Conservation (phyloP, 106 monocot genomes). For the Agapanthus africanus region DNA sequence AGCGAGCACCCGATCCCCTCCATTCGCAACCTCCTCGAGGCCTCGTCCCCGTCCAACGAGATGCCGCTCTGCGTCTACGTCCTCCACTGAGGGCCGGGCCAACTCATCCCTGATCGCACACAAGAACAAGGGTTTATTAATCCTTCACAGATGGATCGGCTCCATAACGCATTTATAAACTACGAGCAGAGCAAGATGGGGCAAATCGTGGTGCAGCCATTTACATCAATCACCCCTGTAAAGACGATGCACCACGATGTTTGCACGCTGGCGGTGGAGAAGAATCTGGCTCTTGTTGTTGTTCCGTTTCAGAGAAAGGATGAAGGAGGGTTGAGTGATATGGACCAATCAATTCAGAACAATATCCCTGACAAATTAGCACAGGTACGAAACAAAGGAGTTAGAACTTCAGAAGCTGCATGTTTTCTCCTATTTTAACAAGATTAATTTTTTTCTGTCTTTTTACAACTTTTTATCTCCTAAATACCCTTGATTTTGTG, state of each 20-base stretch:
- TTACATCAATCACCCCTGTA: conserved; percentile 28
- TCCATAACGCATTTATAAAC: conserved; percentile 32
- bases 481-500: no score
- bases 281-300: conserved; percentile 20
- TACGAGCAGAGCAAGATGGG: conserved; percentile 31
- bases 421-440: no score
- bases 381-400: no score
- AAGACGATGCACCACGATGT: conserved; percentile 48
- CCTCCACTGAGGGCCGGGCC: conserved; percentile 25
- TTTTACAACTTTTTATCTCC: no score
- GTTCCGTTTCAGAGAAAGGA: conserved; percentile 19
- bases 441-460: no score
- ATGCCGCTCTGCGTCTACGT: conserved; percentile 26
- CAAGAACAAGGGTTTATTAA: conserved; percentile 30
- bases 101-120: conserved; percentile 26
- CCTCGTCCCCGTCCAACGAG: not conserved
- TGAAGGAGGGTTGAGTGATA: not conserved
- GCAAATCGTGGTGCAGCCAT: conserved; percentile 21
- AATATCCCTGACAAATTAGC: conserved; percentile 2
- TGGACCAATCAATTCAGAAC: conserved; percentile 7
- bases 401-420: no score
- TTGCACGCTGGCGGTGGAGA: conserved; percentile 26
- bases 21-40: conserved; percentile 29
- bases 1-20: conserved; percentile 21
- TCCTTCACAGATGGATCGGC: conserved; percentile 22